Base-by-base conservation (phyloP, 768 basidiomycete genomes). In the Russula olivacea region DNA sequence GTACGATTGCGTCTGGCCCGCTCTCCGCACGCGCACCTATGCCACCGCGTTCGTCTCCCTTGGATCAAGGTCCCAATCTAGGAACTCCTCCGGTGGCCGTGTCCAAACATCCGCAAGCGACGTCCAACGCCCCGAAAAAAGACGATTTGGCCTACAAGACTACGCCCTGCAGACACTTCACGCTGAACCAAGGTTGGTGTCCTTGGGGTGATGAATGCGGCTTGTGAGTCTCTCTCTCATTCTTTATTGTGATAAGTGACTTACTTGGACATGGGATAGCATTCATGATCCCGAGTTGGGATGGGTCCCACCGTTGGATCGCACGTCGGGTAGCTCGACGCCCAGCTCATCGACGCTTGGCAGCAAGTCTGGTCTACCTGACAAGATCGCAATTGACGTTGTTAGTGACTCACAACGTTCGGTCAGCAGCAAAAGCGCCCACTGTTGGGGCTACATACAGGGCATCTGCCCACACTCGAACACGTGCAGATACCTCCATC, bases 361-460 rank as follows among this genome's bases (percentile, higher is more conserved):
- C 15, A 38, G 2, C 50, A 57, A 53, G 59, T 36, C 59, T 25
- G 23, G 6, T 5, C 5, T 17, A 11, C 17, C 9, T 17, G 51
- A 43, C 23, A 34, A 53, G 51, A 45, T 34, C 15, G 11, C 23
- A 12, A 41, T 23, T 0, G 43, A 48, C 14, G 23, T 21, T 11
- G 9, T 2, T 8, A 0, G n/a, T 36, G 47, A 50, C 40, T 2
- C 21, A 1, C 34, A 3, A 0, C 61, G 28, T 25, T 54, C 57
- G 14, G 28, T 45, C 11, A 59, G 58, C 38, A 64, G 53, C 58
- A 58, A 23, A 40, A 21, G 47, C 14, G 53, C 63, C 19, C 63
- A 64, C 47, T 64, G 63, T 54, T 64, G 63, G 63, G 58, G 63
- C 1, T 55, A 32, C 53, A 50, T 59, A 4, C 63, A 59, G 19